Evolutionary conservation across 2,329 filamentous ascomycete genomes (phyloP).

Genomic region (Hypoxylon sp.): DNA sequence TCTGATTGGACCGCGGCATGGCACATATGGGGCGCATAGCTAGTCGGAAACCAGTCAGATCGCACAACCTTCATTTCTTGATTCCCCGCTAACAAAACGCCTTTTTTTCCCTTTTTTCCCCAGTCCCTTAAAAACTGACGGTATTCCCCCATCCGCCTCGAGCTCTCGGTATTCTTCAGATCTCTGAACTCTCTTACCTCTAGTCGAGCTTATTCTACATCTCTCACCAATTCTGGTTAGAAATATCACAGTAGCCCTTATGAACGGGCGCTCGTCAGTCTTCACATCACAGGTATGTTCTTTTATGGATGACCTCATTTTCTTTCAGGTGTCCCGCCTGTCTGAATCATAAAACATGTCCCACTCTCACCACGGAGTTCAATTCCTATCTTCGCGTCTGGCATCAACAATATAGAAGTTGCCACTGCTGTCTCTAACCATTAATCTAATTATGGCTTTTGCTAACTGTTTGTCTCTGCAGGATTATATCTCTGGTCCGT

Average conservation of each 20-base stretch:
- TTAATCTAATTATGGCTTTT: slow-evolving; percentile 43
- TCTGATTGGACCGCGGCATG: slow-evolving; percentile 28
- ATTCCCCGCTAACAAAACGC: slow-evolving; percentile 38
- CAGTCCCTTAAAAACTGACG: slow-evolving; percentile 33
- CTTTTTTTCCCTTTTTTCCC: slow-evolving; percentile 31
- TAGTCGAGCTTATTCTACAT: slow-evolving; percentile 37
- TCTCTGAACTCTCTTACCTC: slow-evolving; percentile 30
- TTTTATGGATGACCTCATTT: slow-evolving; percentile 46
- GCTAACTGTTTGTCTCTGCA: slow-evolving; percentile 63
- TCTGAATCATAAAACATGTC: slow-evolving; percentile 20
- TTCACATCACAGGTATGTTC: slow-evolving; percentile 86
- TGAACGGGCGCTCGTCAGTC: slow-evolving; percentile 86
- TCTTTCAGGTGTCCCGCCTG: slow-evolving; percentile 32
- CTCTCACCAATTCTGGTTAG: slow-evolving; percentile 45
- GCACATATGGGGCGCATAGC: slow-evolving; percentile 24
- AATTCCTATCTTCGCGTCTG: slow-evolving; percentile 7
- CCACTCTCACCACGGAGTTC: slow-evolving; percentile 6
- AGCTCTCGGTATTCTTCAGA: slow-evolving; percentile 30
- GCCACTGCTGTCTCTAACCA: slow-evolving; percentile 4
- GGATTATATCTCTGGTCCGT: slow-evolving; percentile 84
- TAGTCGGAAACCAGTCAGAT: slow-evolving; percentile 45
- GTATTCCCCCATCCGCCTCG: slow-evolving; percentile 25
- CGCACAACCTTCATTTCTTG: slow-evolving; percentile 25
- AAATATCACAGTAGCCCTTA: slow-evolving; percentile 74
- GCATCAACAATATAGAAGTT: slow-evolving; percentile 6